Conservation (phyloP, 2,329 filamentous ascomycete genomes). For the Ophiostoma ulmi region DNA sequence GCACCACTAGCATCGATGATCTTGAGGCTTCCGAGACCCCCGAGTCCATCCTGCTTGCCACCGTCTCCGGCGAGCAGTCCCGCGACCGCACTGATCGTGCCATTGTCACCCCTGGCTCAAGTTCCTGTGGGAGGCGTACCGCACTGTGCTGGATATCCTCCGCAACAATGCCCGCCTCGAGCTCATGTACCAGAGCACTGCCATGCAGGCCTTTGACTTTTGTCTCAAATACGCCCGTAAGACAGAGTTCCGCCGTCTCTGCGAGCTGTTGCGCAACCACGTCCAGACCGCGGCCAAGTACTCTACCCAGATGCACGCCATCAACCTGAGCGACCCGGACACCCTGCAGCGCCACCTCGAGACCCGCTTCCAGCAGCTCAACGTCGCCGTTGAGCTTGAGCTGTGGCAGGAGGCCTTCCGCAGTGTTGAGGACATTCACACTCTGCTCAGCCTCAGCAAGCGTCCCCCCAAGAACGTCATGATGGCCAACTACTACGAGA, state of each 20-base stretch:
- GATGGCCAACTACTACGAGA: constrained; percentile 99
- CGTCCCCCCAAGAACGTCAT: constrained; percentile 96
- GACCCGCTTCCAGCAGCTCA: constrained; percentile 96
- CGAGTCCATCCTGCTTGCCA: constrained; percentile 95
- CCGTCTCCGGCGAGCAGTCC: constrained; percentile 95
- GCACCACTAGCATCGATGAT: constrained; percentile 78
- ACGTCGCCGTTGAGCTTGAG: constrained; percentile 95
- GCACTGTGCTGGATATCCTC: constrained; percentile 94
- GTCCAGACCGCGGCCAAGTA: constrained; percentile 99
- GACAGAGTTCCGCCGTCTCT: constrained; percentile 97
- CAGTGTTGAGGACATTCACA: constrained; percentile 98
- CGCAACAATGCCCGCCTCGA: constrained; percentile 98
- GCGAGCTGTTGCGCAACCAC: constrained; percentile 96
- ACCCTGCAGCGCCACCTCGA: constrained; percentile 96
- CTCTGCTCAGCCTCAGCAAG: constrained; percentile 94
- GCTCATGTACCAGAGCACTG: constrained; percentile 96
- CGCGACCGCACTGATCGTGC: constrained; percentile 95
- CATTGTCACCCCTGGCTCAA: constrained; percentile 98
- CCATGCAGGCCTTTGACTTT: constrained; percentile 97
- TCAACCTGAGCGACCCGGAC: constrained; percentile 96
- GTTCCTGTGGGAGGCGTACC: constrained; percentile 99
- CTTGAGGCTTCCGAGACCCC: constrained; percentile 95
- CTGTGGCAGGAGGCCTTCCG: constrained; percentile 99
- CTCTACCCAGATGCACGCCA: constrained; percentile 97
- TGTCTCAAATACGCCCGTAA: constrained; percentile 97